These are phyloP conservation scores for Fusarium continuum DNA, from an alignment of 2,329 filamentous ascomycete species.

Conservation along the genomic window DNA sequence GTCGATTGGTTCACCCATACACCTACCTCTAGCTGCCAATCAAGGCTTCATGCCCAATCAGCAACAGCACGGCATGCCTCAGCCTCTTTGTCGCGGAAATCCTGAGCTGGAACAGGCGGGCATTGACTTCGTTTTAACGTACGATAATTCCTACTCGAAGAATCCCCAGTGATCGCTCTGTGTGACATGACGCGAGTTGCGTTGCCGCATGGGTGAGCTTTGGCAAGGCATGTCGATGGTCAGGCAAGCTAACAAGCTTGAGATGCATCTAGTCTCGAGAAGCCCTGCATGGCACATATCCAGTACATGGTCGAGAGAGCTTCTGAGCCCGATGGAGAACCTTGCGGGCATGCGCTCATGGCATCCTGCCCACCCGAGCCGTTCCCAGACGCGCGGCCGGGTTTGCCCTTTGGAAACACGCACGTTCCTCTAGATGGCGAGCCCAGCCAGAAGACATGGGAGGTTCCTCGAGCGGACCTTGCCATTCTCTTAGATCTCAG, in stretches of 20 bases:
- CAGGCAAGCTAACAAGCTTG: slow-evolving; percentile 56
- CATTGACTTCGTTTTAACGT: slow-evolving; percentile 92
- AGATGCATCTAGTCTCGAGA: slow-evolving; percentile 76
- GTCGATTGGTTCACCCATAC: slow-evolving; percentile 49
- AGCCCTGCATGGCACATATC: slow-evolving; percentile 91
- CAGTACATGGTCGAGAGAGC: slow-evolving; percentile 76
- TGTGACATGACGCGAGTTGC: slow-evolving; percentile 50
- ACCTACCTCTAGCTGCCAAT: slow-evolving; percentile 25
- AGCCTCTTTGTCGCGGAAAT: slow-evolving; percentile 47
- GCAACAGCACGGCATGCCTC: slow-evolving; percentile 43
- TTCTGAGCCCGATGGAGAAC: slow-evolving; percentile 68
- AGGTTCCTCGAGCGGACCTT: slow-evolving; percentile 79
- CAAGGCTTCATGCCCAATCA: slow-evolving; percentile 46
- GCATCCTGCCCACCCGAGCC: slow-evolving; percentile 83
- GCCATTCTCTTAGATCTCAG: slow-evolving; percentile 86
- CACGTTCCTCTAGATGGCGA: slow-evolving; percentile 48
- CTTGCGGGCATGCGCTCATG: slow-evolving; percentile 94
- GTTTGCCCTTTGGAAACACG: slow-evolving; percentile 62
- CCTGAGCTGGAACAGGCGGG: slow-evolving; percentile 83
- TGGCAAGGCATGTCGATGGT: slow-evolving; percentile 24
- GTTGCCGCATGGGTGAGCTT: slow-evolving; percentile 33
- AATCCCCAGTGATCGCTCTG: slow-evolving; percentile 72
- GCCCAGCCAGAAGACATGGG: slow-evolving; percentile 76
- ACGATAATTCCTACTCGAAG: slow-evolving; percentile 69
- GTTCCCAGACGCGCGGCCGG: slow-evolving; percentile 58